Evolutionary conservation across 2,329 filamentous ascomycete species (phyloP).

Genomic region (Ceratocystis harringtonii): DNA sequence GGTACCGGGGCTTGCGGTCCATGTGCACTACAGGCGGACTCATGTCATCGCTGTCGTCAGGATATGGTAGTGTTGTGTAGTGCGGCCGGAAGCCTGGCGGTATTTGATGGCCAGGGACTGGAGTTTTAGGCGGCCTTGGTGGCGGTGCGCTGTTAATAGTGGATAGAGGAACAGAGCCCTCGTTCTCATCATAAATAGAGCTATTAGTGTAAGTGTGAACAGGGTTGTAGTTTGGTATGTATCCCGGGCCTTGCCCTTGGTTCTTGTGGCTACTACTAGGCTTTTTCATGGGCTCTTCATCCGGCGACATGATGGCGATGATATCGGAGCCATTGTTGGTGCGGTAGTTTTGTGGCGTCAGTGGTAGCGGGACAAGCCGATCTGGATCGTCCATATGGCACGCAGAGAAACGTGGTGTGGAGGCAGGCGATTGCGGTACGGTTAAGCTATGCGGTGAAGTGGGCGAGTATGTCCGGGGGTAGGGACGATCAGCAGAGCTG

Average conservation of each 20-base stretch:
- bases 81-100: conserved; percentile 22
- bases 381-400: conserved; percentile 32
- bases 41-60: conserved; percentile 53
- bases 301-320: conserved; percentile 46
- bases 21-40: conserved; percentile 75
- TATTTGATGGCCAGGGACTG: conserved; percentile 38
- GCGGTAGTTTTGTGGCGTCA: conserved; percentile 44
- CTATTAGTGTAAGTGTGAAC: not conserved
- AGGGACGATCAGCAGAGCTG: conserved; percentile 34
- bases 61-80: conserved; percentile 49
- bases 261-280: conserved; percentile 16
- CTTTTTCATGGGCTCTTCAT: conserved; percentile 37
- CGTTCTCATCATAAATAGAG: not conserved
- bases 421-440: conserved; percentile 24
- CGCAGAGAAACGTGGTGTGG: conserved; percentile 22
- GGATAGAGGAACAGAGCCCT: conserved; percentile 9
- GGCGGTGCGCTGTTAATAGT: conserved; percentile 37
- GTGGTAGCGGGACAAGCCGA: conserved; percentile 40
- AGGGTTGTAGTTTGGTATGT: not conserved
- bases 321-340: conserved; percentile 49
- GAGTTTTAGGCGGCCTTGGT: conserved; percentile 63
- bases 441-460: conserved; percentile 22
- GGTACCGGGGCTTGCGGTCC: conserved; percentile 67
- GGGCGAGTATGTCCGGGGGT: conserved; percentile 23
- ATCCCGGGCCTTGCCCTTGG: conserved; percentile 21